These are phyloP conservation scores for Agrocybe praecox DNA, from an alignment of 768 basidiomycete species.

Conservation along the genomic window DNA sequence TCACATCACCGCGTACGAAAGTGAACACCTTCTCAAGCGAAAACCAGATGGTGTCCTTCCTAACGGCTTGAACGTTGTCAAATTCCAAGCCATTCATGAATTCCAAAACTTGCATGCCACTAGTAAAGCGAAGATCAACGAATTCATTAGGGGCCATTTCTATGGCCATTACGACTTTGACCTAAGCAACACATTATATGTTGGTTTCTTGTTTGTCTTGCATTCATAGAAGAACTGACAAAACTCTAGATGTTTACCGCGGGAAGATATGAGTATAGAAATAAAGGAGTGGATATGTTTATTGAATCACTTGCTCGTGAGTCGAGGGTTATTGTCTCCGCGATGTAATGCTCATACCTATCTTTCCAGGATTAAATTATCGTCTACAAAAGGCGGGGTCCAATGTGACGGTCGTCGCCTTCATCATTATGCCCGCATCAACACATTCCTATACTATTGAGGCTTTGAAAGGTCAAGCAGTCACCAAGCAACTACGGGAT, in stretches of 20 bases:
- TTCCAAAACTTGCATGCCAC: slow-evolving; percentile 95
- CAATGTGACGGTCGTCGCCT: slow-evolving; percentile 88
- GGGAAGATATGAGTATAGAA: slow-evolving; percentile 98
- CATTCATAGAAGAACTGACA: slow-evolving; percentile 4
- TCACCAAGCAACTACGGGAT: slow-evolving; percentile 94
- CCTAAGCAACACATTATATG: slow-evolving; percentile 88
- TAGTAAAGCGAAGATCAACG: slow-evolving; percentile 97
- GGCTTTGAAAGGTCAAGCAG: slow-evolving; percentile 94
- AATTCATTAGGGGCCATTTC: slow-evolving; percentile 97
- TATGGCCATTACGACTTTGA: slow-evolving; percentile 98
- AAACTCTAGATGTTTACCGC: slow-evolving; percentile 88
- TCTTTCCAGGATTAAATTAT: slow-evolving; percentile 47
- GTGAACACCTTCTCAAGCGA: slow-evolving; percentile 93
- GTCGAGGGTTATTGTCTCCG: slow-evolving; percentile 21
- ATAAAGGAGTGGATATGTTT: slow-evolving; percentile 99
- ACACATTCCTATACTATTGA: slow-evolving; percentile 98
- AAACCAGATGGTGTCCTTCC: slow-evolving; percentile 98
- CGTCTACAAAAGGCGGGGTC: slow-evolving; percentile 60
- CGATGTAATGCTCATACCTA: not conserved
- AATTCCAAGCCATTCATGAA: slow-evolving; percentile 99
- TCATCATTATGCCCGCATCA: slow-evolving; percentile 98
- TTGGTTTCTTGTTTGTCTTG: slow-evolving; percentile 32
- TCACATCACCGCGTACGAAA: slow-evolving; percentile 98
- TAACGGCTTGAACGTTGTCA: slow-evolving; percentile 97
- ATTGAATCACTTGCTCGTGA: slow-evolving; percentile 92